Base-by-base conservation (phyloP, 768 basidiomycete species). In the Saitozyma sp. region DNA sequence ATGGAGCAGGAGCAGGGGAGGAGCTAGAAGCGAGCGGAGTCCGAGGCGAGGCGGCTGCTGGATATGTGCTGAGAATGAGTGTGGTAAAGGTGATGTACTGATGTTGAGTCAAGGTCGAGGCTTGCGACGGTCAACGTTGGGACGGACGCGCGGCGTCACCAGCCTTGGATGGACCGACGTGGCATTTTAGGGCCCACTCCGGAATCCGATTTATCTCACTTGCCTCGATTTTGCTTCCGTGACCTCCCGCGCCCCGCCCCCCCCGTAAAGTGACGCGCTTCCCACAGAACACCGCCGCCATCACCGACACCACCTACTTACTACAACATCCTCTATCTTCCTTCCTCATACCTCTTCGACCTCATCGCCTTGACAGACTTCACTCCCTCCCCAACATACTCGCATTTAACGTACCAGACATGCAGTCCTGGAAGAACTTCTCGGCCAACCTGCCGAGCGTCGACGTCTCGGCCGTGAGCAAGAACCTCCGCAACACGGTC, bases 401-500 rank as follows among this genome's bases (percentile, higher is more conserved):
- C 40, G 43, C 29, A 29, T 29, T 29, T 5, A 29, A 29, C 29
- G 29, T 29, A 29, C 29, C 29, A 29, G 29, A 50, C 1, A 73
- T 73, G 72, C 72, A 76, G 57, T 64, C 74, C n/a, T 74, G 70
- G 68, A 70, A 69, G 55, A 71, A 71, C 63, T 70, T 76, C 54
- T 63, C 68, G 8, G 75, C 73, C 38, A 50, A 62, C 6, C 54
- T 73, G 42, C 73, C 71, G 20, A 67, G 71, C 10, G 78, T 79
- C 6, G 78, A 79, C 63, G 66, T 77, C 38, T 67, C 73, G 10
- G 71, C 67, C 0, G 61, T 79, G 45, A 64, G 64, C 46, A 75
- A 75, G 68, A 70, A 69, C 43, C 63, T 79, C 19, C 64, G 77
- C 40, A 79, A 75, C 52, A 77, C 78, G 19, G 73, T 76, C 29